Conservation (phyloP, 1,139 yeast species). For the Suhomyces bokatorum region DNA sequence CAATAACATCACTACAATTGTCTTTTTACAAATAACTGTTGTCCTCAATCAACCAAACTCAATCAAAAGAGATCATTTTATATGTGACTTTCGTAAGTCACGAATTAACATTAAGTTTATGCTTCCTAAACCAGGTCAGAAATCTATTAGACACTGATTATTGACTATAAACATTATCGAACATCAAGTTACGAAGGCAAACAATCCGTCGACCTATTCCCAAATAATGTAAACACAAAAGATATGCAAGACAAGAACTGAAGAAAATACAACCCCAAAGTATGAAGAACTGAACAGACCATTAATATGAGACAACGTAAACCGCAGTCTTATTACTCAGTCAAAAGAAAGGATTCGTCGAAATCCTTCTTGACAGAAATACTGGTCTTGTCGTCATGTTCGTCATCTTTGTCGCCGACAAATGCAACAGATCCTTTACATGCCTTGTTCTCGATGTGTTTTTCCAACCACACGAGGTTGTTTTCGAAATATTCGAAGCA, state of each 20-base stretch:
- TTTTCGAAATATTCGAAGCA: constrained; percentile 52
- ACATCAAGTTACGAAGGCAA: background rate
- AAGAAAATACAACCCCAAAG: background rate
- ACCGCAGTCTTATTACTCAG: background rate
- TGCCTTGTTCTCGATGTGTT: constrained; percentile 48
- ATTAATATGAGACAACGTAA: background rate
- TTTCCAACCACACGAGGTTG: constrained; percentile 51
- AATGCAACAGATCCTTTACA: constrained; percentile 44
- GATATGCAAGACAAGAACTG: constrained; percentile 1
- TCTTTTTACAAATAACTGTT: no score
- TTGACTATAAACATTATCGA: background rate
- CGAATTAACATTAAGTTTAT: background rate
- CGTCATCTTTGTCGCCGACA: constrained; percentile 5
- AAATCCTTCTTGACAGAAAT: constrained; percentile 3
- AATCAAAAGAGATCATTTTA: no score
- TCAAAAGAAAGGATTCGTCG: constrained; percentile 4
- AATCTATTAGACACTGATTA: no score
- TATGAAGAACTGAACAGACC: background rate
- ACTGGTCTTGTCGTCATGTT: background rate
- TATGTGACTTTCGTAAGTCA: background rate
- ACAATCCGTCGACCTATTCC: no score
- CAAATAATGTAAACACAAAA: constrained; percentile 1
- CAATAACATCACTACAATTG: no score
- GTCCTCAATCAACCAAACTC: no score
- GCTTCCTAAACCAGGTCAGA: background rate